These are phyloP conservation scores for Cerrena zonata DNA, from an alignment of 1,284 basidiomycete genomes.

Conservation along the genomic window DNA sequence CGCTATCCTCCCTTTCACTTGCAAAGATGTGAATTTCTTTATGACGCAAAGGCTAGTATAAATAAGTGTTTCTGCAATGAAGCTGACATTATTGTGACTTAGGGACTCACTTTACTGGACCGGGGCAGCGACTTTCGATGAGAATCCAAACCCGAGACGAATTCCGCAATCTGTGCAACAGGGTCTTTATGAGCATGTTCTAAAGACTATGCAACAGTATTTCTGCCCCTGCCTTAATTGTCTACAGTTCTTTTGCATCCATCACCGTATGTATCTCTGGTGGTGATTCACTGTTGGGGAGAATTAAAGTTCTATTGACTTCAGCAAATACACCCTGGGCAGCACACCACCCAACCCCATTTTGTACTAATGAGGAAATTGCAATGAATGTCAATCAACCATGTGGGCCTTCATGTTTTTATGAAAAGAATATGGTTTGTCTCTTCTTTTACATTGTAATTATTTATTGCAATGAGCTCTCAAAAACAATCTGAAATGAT, in stretches of 20 bases:
- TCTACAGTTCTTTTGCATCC: slow-evolving; percentile 14
- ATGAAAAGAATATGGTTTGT: background rate
- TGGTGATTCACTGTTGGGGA: no score
- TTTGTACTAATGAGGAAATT: background rate
- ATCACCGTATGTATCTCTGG: slow-evolving; percentile 20
- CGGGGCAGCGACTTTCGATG: background rate
- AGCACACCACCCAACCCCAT: background rate
- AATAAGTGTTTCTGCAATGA: background rate
- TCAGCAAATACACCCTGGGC: background rate
- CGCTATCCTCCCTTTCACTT: background rate
- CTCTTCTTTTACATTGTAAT: no score
- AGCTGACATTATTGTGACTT: background rate
- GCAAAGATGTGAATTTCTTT: background rate
- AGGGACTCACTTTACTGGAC: slow-evolving; percentile 1
- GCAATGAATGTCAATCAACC: background rate
- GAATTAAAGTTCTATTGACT: no score
- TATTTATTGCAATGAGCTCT: no score
- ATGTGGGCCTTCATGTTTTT: slow-evolving; percentile 3
- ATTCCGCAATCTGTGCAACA: background rate
- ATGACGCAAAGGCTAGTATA: background rate
- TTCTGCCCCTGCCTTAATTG: slow-evolving; percentile 32
- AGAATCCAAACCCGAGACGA: background rate
- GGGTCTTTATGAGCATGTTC: slow-evolving; percentile 2
- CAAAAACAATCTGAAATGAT: background rate
- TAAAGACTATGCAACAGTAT: slow-evolving; percentile 7